A percentile compares a stretch with the other conserved stretches of the same genome.
Conservation (phyloP, 2,329 filamentous ascomycete genomes). For the Stachybotrys elegans region DNA sequence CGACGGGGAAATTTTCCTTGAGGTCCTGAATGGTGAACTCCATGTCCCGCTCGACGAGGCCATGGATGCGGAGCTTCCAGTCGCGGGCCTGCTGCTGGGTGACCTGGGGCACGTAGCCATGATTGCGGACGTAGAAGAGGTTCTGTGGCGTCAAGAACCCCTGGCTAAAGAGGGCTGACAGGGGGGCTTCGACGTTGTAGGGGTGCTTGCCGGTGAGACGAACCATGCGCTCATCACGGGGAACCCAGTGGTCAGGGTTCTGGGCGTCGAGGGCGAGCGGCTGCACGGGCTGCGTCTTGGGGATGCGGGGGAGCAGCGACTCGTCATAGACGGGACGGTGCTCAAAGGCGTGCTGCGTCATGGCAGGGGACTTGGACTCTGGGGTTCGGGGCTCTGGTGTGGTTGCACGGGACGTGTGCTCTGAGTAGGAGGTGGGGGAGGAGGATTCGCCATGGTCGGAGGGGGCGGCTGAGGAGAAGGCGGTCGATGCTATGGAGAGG, state of each 20-base stretch:
- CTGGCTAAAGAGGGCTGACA: slow-evolving; percentile 70
- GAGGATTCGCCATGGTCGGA: background rate
- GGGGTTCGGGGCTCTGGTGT: background rate
- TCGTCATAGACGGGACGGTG: background rate
- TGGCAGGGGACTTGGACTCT: too few species aligned
- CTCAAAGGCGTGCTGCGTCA: background rate
- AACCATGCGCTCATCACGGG: slow-evolving; percentile 75
- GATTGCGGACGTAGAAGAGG: slow-evolving; percentile 88
- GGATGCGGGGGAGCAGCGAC: background rate
- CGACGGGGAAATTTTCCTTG: slow-evolving; percentile 68
- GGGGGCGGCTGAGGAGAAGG: background rate
- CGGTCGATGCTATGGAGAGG: background rate
- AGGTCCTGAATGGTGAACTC: slow-evolving; percentile 68
- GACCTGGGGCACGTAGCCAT: slow-evolving; percentile 76
- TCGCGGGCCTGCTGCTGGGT: slow-evolving; percentile 65
- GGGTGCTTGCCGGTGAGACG: slow-evolving; percentile 84
- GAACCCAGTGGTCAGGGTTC: slow-evolving; percentile 79
- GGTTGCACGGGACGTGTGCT: background rate
- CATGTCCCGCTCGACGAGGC: slow-evolving; percentile 73
- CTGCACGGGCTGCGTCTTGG: background rate
- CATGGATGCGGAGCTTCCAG: slow-evolving; percentile 82
- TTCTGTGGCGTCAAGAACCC: slow-evolving; percentile 85
- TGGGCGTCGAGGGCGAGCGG: slow-evolving; percentile 52
- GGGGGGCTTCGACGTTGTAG: slow-evolving; percentile 83
- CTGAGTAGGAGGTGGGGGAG: background rate